Base-by-base conservation (phyloP, 306 rosid genomes). In the Glycine tomentella region DNA sequence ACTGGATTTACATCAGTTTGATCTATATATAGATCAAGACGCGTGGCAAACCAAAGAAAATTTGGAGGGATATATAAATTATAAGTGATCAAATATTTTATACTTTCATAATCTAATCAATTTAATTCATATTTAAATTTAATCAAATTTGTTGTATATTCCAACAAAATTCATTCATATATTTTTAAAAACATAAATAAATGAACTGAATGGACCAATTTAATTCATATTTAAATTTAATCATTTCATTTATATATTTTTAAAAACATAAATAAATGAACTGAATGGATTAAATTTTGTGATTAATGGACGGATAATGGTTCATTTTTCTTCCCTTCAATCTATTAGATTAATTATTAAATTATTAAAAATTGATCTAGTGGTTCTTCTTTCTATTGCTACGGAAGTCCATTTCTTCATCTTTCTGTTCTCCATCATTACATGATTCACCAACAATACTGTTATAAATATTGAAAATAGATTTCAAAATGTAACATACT, bases 21-120 rank as follows among this genome's bases (percentile, higher is more conserved):
- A 11, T 62, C 42, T 11, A 62, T 33, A 62, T 61, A 31, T 31
- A 61, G 67, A 61, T 59, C 65, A 5, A 59, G 65, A 55, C 62
- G 10, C 10, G 31, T 5, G 13, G 34, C 34, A 1, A 16, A 16
- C 34, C 9, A 8, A 17, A 17, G 34, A 57, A 57, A 17, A 6
- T 55, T 56, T 56, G 10, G 62, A 8, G 33, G 9, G 62, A 7
- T 7, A 34, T 34, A 34, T 34, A 56, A 15, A 50, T 12, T 50
- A 50, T 12, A 3, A 50, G 56, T 50, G 15, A 4, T 50, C 2
- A 13, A 50, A 53, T n/a, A 53, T n/a, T 53, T 5, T 53, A 14
- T 53, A 2, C 20, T 14, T 6, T 6, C 59, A 53, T 53, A n/a
- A 5, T 53, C 17, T n/a, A 53, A 53, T 50, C 17, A 55, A 16